A percentile compares a stretch with the other conserved stretches of the same genome.
Conservation (phyloP, 495 filamentous ascomycete species). For the Penicillium dipodomyicola region DNA sequence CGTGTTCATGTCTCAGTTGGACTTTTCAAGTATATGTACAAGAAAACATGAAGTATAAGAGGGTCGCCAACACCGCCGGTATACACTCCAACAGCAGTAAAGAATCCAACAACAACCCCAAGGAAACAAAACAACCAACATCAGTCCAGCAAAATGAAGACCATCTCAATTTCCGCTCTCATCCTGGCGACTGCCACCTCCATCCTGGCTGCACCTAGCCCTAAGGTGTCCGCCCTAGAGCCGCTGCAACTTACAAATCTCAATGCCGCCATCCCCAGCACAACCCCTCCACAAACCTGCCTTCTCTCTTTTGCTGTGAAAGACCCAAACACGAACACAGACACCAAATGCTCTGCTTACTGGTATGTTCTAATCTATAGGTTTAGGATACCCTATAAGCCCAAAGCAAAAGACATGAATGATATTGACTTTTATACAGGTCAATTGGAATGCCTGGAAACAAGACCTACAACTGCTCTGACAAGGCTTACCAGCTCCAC, state of each 20-base stretch:
- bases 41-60: neutral
- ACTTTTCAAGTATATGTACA: neutral
- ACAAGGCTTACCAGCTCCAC: constrained; percentile 17
- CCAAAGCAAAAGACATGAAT: neutral
- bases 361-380: constrained; percentile 14
- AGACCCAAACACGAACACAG: constrained; percentile 18
- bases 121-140: neutral
- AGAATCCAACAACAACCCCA: neutral
- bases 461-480: constrained; percentile 16
- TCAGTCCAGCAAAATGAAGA: constrained; percentile 20
- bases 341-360: constrained; percentile 12
- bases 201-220: constrained; percentile 12
- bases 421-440: constrained; percentile 9
- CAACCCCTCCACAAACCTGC: constrained; percentile 10
- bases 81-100: neutral
- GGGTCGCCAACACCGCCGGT: neutral
- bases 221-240: constrained; percentile 10
- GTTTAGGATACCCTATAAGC: neutral
- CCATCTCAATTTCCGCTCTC: constrained; percentile 11
- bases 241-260: constrained; percentile 13
- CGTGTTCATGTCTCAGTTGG: constrained; percentile 2
- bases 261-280: constrained; percentile 8
- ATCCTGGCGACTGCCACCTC: constrained; percentile 15
- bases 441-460: constrained; percentile 12
- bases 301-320: constrained; percentile 15